phyloP scores from a whole-genome alignment of 805 yeast genomes.

The Cyberlindnera mycetangii region DNA sequence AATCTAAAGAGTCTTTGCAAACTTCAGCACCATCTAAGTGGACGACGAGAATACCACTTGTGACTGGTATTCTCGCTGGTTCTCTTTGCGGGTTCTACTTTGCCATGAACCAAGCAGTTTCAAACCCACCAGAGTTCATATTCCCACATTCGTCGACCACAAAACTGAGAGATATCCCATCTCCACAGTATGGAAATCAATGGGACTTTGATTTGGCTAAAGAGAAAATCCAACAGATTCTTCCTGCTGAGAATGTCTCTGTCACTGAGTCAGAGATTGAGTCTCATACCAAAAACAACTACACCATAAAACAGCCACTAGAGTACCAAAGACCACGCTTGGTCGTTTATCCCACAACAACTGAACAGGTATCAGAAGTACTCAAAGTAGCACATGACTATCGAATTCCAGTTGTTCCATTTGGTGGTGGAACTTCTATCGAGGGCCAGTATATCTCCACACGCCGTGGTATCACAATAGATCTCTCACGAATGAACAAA shows the following conservation, averaged over 20 bases:
- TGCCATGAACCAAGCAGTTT: slow-evolving; percentile 25
- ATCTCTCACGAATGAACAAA: slow-evolving; percentile 57
- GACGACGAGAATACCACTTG: slow-evolving; percentile 8
- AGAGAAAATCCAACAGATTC: slow-evolving; percentile 28
- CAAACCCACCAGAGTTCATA: slow-evolving; percentile 27
- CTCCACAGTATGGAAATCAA: slow-evolving; percentile 27
- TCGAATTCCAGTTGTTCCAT: slow-evolving; percentile 59
- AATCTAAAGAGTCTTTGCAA: background rate
- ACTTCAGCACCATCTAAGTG: slow-evolving; percentile 1
- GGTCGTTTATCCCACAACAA: slow-evolving; percentile 51
- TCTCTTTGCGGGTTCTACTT: slow-evolving; percentile 23
- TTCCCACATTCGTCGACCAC: slow-evolving; percentile 30
- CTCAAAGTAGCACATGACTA: slow-evolving; percentile 53
- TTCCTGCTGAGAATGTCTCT: slow-evolving; percentile 35
- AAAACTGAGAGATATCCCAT: slow-evolving; percentile 20
- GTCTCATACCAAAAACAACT: slow-evolving; percentile 47
- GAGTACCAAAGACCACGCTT: slow-evolving; percentile 36
- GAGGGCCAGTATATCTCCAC: slow-evolving; percentile 68
- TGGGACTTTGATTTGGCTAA: slow-evolving; percentile 28
- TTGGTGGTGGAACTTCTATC: slow-evolving; percentile 61
- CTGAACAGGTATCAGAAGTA: slow-evolving; percentile 54
- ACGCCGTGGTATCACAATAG: slow-evolving; percentile 54
- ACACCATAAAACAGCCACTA: slow-evolving; percentile 46
- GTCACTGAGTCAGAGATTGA: slow-evolving; percentile 32
- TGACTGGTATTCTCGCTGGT: slow-evolving; percentile 22